These are phyloP conservation scores for Pelomyxa schiedti DNA, from an alignment of 78 protist species.

Conservation along the genomic window DNA sequence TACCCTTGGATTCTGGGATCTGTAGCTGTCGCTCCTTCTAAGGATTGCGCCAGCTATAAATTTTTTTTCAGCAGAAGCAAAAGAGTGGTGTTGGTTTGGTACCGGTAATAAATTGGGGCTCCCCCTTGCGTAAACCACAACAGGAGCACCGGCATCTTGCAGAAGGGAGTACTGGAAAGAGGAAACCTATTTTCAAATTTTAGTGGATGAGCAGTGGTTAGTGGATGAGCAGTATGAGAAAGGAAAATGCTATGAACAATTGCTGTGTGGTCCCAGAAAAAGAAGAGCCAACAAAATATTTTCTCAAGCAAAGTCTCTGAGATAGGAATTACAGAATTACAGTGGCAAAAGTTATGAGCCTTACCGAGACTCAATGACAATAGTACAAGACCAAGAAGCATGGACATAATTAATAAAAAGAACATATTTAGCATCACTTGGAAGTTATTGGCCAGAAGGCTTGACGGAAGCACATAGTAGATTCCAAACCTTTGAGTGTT, in stretches of 20 bases:
- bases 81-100: too few relatives aligned
- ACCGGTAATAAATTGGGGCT: too few relatives aligned
- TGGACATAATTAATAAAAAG: constrained; percentile 60
- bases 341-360: too few relatives aligned
- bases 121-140: neutral
- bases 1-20: neutral
- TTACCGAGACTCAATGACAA: constrained; percentile 49
- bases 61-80: too few relatives aligned
- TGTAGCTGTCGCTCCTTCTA: too few relatives aligned
- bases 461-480: constrained; percentile 77
- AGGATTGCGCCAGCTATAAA: too few relatives aligned
- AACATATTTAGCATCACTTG: constrained; percentile 69
- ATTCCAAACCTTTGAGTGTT: constrained; percentile 16
- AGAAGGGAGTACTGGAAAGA: neutral
- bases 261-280: constrained; percentile 65
- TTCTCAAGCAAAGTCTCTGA: constrained; percentile 49
- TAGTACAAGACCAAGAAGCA: constrained; percentile 68
- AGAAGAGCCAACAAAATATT: constrained; percentile 21
- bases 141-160: neutral
- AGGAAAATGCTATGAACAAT: neutral
- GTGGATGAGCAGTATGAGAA: neutral
- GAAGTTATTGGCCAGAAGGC: constrained; percentile 60
- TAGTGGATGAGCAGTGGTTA: too few relatives aligned
- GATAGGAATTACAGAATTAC: too few relatives aligned
- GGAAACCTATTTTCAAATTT: neutral